Evolutionary conservation across 441 rosid genomes (phyloP).

Genomic region (Euphorbia celastroides): DNA sequence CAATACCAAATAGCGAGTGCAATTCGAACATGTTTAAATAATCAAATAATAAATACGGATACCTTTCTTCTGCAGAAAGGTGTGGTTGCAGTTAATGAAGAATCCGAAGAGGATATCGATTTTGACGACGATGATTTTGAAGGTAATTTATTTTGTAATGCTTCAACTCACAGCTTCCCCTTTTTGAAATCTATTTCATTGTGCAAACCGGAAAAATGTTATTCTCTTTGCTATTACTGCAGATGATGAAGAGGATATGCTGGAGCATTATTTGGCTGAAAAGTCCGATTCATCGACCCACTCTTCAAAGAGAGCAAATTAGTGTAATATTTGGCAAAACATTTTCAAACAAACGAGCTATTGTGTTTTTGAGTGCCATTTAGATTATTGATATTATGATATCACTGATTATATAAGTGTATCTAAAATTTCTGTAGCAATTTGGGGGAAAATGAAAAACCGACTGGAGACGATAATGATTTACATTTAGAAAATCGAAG

Average conservation of each 20-base stretch:
- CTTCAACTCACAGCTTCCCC: not conserved
- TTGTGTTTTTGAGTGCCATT: conserved; percentile 3
- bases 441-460: not conserved
- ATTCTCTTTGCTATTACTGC: conserved; percentile 18
- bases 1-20: not conserved
- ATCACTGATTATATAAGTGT: not conserved
- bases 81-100: conserved; percentile 45
- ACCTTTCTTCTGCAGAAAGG: conserved; percentile 61
- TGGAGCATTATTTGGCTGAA: conserved; percentile 92
- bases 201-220: conserved; percentile 3
- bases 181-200: too few species aligned
- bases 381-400: not conserved
- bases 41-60: not conserved
- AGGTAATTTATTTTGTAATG: conserved; percentile 39
- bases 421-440: not conserved
- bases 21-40: not conserved
- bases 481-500: too few species aligned
- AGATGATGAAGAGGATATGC: conserved; percentile 96
- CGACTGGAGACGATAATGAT: not conserved
- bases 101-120: conserved; percentile 76
- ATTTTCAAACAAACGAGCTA: not conserved
- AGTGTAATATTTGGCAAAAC: conserved; percentile 1
- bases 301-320: conserved; percentile 42
- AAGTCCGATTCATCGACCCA: conserved; percentile 67
- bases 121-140: conserved; percentile 92